phyloP scores from a whole-genome alignment of 495 filamentous ascomycete species.

The Aspergillus hancockii region DNA sequence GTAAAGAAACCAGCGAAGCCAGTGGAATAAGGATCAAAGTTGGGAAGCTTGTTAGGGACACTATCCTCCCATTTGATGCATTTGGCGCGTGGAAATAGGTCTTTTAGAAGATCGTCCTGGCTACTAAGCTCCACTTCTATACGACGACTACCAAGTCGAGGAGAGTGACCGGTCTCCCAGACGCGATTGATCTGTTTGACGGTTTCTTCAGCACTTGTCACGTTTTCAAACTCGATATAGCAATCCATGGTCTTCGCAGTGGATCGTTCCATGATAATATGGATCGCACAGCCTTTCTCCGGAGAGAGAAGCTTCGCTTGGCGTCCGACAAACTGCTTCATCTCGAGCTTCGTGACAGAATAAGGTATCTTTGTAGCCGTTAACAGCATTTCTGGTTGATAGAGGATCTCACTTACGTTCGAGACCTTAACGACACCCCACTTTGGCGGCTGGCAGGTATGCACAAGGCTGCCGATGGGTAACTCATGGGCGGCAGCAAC shows the following conservation, averaged over 20 bases:
- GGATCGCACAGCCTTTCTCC: constrained; percentile 61
- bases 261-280: constrained; percentile 82
- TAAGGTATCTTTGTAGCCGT: constrained; percentile 63
- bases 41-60: constrained; percentile 44
- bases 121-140: constrained; percentile 62
- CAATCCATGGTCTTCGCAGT: constrained; percentile 78
- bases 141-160: constrained; percentile 63
- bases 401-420: constrained; percentile 41
- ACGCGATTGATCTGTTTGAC: constrained; percentile 34
- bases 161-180: constrained; percentile 47
- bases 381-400: constrained; percentile 10
- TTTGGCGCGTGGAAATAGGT: constrained; percentile 67
- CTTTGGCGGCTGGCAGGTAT: constrained; percentile 17
- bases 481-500: constrained; percentile 22
- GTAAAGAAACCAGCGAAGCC: constrained; percentile 72
- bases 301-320: constrained; percentile 56
- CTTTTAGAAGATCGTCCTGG: constrained; percentile 62
- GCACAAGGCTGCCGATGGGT: constrained; percentile 27
- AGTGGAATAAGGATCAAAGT: constrained; percentile 55
- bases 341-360: constrained; percentile 62
- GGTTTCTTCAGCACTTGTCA: constrained; percentile 53
- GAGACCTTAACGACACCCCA: constrained; percentile 50
- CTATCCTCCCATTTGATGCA: constrained; percentile 61
- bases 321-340: constrained; percentile 70
- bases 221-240: constrained; percentile 65